phyloP scores from a whole-genome alignment of 2,329 filamentous ascomycete genomes.

The Cadophora gregata region DNA sequence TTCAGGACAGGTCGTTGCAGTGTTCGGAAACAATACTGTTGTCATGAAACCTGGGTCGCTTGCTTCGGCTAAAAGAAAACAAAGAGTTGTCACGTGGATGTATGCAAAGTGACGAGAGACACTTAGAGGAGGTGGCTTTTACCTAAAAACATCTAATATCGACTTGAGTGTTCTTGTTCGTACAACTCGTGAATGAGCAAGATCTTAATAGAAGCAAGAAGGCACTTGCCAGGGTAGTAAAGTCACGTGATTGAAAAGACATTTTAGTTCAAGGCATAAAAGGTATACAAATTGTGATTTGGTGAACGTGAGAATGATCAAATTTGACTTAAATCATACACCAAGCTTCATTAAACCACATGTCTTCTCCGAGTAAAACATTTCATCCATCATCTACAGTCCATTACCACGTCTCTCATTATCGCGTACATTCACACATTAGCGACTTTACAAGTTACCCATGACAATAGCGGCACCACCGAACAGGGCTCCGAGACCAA shows the following conservation, averaged over 20 bases:
- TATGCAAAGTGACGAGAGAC: too few relatives aligned
- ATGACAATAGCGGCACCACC: constrained; percentile 46
- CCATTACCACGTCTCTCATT: constrained; percentile 6
- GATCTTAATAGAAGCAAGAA: too few relatives aligned
- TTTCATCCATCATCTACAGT: constrained; percentile 1
- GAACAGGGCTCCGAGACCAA: constrained; percentile 54
- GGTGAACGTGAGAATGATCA: neutral
- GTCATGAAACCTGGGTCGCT: neutral
- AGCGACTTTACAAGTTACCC: constrained; percentile 14
- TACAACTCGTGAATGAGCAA: too few relatives aligned
- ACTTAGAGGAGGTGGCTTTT: too few relatives aligned
- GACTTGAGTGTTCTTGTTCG: too few relatives aligned
- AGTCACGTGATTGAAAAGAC: neutral
- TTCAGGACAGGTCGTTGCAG: neutral
- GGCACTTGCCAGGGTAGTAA: neutral
- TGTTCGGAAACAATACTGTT: neutral
- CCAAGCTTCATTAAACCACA: neutral
- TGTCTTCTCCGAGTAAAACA: neutral
- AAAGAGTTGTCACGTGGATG: neutral
- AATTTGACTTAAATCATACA: constrained; percentile 4
- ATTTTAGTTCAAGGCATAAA: too few relatives aligned
- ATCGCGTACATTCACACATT: neutral
- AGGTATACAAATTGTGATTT: too few relatives aligned
- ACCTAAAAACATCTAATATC: too few relatives aligned
- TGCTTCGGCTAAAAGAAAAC: neutral